Evolutionary conservation across 169 alveolate genomes (phyloP).

Genomic region (Eimeria necatrix): DNA sequence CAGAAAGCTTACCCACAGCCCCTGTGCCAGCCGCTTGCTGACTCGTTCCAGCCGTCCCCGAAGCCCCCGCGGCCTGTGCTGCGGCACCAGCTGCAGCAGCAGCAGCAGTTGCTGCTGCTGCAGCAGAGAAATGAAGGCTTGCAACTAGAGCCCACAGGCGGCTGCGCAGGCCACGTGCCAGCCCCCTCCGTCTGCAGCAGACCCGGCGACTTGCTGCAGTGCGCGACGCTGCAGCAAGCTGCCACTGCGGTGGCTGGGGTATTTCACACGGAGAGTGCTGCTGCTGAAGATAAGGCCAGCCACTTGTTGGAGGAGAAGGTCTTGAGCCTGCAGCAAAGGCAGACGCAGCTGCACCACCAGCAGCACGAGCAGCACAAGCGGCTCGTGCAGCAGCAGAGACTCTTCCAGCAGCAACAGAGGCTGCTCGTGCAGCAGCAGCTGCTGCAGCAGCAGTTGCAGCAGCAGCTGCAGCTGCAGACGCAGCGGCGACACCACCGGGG

Average conservation of each 20-base stretch:
- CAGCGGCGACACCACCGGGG: constrained; percentile 9
- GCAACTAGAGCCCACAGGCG: not conserved
- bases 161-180: not conserved
- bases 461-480: not conserved
- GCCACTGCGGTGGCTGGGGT: not conserved
- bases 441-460: constrained; percentile 26
- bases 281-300: not conserved
- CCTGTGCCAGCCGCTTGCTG: too few species aligned
- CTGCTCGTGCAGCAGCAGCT: constrained; percentile 55
- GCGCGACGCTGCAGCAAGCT: not conserved
- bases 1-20: too few species aligned
- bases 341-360: constrained; percentile 34
- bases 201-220: not conserved
- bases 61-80: not conserved
- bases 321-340: not conserved
- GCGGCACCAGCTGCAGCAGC: not conserved
- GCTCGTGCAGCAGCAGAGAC: constrained; percentile 27
- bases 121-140: not conserved
- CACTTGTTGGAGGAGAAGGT: not conserved
- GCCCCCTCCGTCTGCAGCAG: not conserved
- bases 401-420: constrained; percentile 45
- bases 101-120: not conserved
- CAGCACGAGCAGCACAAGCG: not conserved
- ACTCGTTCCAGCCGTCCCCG: too few species aligned
- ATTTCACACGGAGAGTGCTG: not conserved